Evolutionary conservation across 345 rosid genomes (phyloP), one percentile per base, ranked within the genome.

Genomic region (Moricandia arvensis): DNA sequence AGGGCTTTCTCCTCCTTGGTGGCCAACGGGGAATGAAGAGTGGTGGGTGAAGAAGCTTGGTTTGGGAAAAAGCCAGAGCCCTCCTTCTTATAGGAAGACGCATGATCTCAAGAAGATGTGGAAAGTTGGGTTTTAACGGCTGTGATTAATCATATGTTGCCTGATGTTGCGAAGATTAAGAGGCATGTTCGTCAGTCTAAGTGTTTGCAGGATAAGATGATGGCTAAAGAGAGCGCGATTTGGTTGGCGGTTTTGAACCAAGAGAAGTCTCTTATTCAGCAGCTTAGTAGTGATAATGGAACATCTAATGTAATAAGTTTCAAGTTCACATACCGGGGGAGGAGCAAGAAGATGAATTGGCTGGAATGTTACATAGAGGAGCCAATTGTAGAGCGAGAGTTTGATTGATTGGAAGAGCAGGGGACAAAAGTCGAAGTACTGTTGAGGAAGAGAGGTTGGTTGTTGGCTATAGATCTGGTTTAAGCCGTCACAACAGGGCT

Each of bases 151-250:
- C 99, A 96, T 45, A 93, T 96, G 99, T 89, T 89, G 7, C 98
- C 99, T 74, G 94, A 96, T 82, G 85, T 91, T 63, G 93, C 93
- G 8, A 96, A 96, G 87, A 96, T 96, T 34, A 87, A 89, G 87
- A 93, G 86, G 79, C 97, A 89, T 75, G 87, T 93, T 8, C 94
- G 97, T 13, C 94, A 89, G 74, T 96, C 99, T 16, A 96, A 96
- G 75, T 96, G 99, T 86, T 86, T 96, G 63, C 99, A 96, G 83
- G 99, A 96, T 81, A 96, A 96, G 86, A 96, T 96, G 98, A 93
- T 98, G 0, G 99, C 98, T 47, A 96, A 93, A 84, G 99, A 96
- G 84, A 96, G 98, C 64, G 99, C 98, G 16, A 90, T 93, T 79
- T 96, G 99, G 99, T 79, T 91, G 80, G 94, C 90, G 18, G 98